Evolutionary conservation across 2,329 filamentous ascomycete species (phyloP).

Genomic region (Ophiosphaerella narmari): DNA sequence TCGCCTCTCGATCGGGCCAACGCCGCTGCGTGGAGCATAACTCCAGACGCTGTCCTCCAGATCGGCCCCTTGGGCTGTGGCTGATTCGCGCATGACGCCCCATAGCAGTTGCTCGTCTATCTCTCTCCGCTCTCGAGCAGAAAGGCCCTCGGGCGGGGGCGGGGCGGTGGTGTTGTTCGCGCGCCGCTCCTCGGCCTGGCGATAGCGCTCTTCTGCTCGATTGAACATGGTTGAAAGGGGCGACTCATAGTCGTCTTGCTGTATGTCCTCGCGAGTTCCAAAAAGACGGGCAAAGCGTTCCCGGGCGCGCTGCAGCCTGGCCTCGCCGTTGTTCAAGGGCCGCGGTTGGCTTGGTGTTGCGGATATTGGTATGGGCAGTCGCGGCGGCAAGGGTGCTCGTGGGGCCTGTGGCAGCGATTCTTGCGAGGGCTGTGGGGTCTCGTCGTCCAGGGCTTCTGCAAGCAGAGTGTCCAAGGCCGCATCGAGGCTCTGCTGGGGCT

Average conservation of each 20-base stretch:
- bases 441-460: conserved; percentile 30
- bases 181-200: conserved; percentile 46
- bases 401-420: not conserved
- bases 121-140: conserved; percentile 31
- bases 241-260: conserved; percentile 54
- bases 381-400: not conserved
- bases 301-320: conserved; percentile 26
- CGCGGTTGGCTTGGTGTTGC: conserved; percentile 12
- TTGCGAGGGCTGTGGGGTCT: conserved; percentile 2
- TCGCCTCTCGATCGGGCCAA: not conserved
- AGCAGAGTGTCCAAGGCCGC: conserved; percentile 43
- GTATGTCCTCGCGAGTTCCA: conserved; percentile 53
- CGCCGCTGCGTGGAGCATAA: conserved; percentile 13
- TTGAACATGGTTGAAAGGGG: conserved; percentile 55
- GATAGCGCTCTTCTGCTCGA: conserved; percentile 50
- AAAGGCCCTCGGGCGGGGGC: conserved; percentile 24
- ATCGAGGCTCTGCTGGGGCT: conserved; percentile 38
- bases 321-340: conserved; percentile 20
- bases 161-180: conserved; percentile 25
- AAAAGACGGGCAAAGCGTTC: conserved; percentile 47
- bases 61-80: conserved; percentile 12
- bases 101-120: conserved; percentile 40
- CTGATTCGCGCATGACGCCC: conserved; percentile 38
- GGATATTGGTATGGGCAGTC: not conserved
- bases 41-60: conserved; percentile 27